Evolutionary conservation across 345 rosid species (phyloP).

Genomic region (Camelina neglecta): DNA sequence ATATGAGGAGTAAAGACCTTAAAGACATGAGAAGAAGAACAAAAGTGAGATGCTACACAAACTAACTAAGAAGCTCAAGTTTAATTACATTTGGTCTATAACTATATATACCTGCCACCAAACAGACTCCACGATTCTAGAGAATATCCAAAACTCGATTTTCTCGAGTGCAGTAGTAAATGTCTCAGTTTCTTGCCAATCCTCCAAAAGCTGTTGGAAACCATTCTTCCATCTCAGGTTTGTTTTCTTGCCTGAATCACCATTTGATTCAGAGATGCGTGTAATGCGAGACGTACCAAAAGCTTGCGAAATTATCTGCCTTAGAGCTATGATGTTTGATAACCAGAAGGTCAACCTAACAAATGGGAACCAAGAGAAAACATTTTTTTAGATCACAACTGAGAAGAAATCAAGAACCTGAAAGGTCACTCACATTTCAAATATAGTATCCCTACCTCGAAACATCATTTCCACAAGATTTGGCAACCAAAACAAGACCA

Average conservation of each 20-base stretch:
- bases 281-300: slow-evolving; percentile 63
- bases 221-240: slow-evolving; percentile 49
- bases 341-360: slow-evolving; percentile 92
- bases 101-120: slow-evolving; percentile 91
- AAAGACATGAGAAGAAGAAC: slow-evolving; percentile 24
- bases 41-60: slow-evolving; percentile 27
- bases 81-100: not conserved
- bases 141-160: slow-evolving; percentile 90
- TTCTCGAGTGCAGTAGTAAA: slow-evolving; percentile 74
- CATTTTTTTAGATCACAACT: not conserved
- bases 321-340: slow-evolving; percentile 79
- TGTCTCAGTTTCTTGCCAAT: slow-evolving; percentile 96
- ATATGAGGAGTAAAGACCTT: slow-evolving; percentile 90
- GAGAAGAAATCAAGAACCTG: slow-evolving; percentile 20
- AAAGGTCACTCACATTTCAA: not conserved
- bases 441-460: slow-evolving; percentile 57
- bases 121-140: slow-evolving; percentile 87
- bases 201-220: slow-evolving; percentile 56
- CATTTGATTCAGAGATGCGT: slow-evolving; percentile 39
- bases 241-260: slow-evolving; percentile 33
- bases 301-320: slow-evolving; percentile 80
- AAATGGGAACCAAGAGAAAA: slow-evolving; percentile 28
- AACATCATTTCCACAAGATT: slow-evolving; percentile 92
- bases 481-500: slow-evolving; percentile 82
- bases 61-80: slow-evolving; percentile 11